A percentile compares a stretch with the other conserved stretches of the same genome.
phyloP scores from a whole-genome alignment of 495 filamentous ascomycete genomes.

The Neurospora sp. region DNA sequence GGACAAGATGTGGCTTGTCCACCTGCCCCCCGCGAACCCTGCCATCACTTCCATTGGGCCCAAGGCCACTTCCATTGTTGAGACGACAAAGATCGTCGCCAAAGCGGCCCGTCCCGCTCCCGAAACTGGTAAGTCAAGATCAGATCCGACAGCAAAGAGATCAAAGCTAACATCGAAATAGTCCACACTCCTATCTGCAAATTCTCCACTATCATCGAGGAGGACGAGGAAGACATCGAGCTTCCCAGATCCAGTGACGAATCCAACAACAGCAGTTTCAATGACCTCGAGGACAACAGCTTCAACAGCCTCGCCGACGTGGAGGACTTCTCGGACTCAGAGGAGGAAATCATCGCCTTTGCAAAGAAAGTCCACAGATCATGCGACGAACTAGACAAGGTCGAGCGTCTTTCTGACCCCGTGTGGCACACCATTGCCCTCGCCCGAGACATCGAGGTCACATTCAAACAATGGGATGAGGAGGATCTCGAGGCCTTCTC shows the following conservation, averaged over 20 bases:
- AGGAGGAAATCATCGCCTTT: background rate
- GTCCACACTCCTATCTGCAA: background rate
- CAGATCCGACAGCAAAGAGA: background rate
- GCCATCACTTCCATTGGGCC: background rate
- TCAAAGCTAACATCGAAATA: background rate
- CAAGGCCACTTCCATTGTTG: accelerated
- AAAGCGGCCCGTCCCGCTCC: background rate
- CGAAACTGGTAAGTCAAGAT: background rate
- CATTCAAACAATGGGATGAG: background rate
- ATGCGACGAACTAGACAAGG: background rate
- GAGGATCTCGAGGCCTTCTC: background rate
- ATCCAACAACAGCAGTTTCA: background rate
- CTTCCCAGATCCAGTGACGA: background rate
- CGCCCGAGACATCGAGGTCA: background rate
- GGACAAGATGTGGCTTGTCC: too few relatives aligned
- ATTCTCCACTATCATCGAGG: background rate
- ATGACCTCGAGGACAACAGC: background rate
- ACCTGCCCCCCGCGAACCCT: too few relatives aligned
- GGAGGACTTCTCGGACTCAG: background rate
- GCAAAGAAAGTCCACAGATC: background rate
- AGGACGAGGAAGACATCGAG: background rate
- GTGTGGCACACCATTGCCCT: background rate
- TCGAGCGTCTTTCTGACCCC: background rate
- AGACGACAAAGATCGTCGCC: background rate
- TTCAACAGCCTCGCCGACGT: background rate